phyloP scores from a whole-genome alignment of 2,329 filamentous ascomycete species.

The Ophiostoma himal-ulmi region DNA sequence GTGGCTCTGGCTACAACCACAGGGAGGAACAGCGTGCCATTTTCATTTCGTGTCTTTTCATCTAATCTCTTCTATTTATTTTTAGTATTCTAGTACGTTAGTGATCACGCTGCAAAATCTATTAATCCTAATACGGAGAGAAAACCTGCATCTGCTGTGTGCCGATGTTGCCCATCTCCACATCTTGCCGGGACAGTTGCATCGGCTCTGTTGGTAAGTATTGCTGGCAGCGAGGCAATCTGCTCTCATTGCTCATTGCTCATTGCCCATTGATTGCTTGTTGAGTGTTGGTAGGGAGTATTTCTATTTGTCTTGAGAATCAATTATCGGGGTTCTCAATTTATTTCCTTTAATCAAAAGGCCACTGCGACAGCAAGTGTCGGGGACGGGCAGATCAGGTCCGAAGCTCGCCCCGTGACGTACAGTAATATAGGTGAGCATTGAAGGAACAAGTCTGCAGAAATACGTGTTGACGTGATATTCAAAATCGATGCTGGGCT shows the following conservation, averaged over 20 bases:
- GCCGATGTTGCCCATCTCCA: constrained; percentile 6
- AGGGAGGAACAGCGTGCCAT: constrained; percentile 5
- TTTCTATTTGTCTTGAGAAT: neutral
- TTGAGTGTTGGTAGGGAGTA: neutral
- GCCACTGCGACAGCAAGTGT: neutral
- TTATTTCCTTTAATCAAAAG: neutral
- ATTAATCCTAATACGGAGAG: neutral
- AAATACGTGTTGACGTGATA: neutral
- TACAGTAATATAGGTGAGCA: neutral
- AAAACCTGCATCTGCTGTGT: neutral
- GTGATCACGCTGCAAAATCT: neutral
- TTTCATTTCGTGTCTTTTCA: neutral
- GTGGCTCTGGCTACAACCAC: neutral
- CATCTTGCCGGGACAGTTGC: neutral
- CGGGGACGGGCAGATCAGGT: constrained; percentile 1
- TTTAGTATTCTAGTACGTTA: neutral
- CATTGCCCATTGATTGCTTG: neutral
- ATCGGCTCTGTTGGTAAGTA: neutral
- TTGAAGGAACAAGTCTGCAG: neutral
- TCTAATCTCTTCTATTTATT: neutral
- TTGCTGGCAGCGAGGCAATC: neutral
- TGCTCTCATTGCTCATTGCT: neutral
- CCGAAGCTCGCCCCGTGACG: constrained; percentile 8
- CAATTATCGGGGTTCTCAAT: neutral
- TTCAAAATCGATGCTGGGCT: neutral